These are phyloP conservation scores for Rutstroemia sp. DNA, from an alignment of 2,329 filamentous ascomycete genomes.

Conservation along the genomic window DNA sequence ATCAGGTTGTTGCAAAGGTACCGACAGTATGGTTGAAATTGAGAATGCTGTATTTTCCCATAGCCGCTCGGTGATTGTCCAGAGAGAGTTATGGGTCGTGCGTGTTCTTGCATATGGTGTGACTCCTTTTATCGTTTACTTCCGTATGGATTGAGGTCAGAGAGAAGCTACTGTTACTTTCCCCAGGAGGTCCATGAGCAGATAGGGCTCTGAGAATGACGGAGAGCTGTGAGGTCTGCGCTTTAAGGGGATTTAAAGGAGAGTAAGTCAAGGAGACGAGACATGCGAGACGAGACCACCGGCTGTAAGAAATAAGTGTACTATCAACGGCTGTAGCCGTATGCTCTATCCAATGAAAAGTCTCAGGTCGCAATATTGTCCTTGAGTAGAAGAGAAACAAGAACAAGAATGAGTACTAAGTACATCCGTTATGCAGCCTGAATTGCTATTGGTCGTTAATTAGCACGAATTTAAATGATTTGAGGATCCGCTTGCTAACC, in stretches of 20 bases:
- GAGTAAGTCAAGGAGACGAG: no score
- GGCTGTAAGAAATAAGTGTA: background rate
- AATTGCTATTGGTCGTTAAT: no score
- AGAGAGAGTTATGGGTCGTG: background rate
- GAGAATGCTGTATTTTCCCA: background rate
- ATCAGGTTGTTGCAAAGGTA: background rate
- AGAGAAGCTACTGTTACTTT: no score
- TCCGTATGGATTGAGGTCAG: background rate
- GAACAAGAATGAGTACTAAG: no score
- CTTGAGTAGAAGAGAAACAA: background rate
- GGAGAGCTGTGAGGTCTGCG: no score
- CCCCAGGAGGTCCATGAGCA: background rate
- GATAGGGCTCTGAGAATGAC: no score
- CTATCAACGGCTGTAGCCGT: background rate
- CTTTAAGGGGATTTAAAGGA: no score
- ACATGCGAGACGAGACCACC: no score
- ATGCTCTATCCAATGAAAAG: background rate
- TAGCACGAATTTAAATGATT: no score
- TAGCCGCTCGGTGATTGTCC: background rate
- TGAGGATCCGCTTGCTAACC: no score
- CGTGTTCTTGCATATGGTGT: constrained; percentile 5
- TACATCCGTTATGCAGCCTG: no score
- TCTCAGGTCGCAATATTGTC: background rate
- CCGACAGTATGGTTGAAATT: constrained; percentile 3
- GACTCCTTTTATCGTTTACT: background rate